Conservation (phyloP, 768 basidiomycete genomes). For the Coprinellus micaceus region DNA sequence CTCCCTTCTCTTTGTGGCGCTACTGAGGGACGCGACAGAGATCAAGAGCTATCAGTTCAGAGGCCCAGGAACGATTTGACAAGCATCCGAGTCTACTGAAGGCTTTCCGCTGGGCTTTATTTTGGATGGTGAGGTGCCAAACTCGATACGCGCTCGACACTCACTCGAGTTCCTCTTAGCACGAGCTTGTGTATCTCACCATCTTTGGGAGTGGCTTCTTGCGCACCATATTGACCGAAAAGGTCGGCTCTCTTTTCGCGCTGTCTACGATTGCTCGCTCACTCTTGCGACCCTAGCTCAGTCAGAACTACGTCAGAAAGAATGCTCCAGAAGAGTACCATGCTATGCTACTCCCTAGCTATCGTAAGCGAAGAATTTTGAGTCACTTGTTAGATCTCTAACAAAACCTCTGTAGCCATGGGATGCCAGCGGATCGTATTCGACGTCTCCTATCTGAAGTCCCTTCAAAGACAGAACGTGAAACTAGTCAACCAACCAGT, state of each 20-base stretch:
- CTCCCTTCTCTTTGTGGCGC: background rate
- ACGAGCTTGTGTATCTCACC: background rate
- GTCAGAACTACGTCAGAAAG: background rate
- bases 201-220: background rate
- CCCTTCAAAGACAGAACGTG: background rate
- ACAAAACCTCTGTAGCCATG: background rate
- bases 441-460: background rate
- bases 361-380: background rate
- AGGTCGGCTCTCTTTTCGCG: background rate
- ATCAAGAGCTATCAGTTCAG: background rate
- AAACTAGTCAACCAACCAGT: conserved; percentile 1
- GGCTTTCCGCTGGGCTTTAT: background rate
- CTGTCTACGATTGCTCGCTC: too few relatives aligned
- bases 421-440: background rate
- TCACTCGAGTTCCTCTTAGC: background rate
- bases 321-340: background rate
- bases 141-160: too few relatives aligned
- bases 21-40: background rate
- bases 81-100: background rate
- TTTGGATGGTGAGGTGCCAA: background rate
- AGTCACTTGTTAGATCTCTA: too few relatives aligned
- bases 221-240: background rate
- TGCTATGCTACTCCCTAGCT: background rate
- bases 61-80: background rate
- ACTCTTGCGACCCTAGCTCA: background rate